Conservation (phyloP, 208 protist species). For the Trypanosoma caninum region DNA sequence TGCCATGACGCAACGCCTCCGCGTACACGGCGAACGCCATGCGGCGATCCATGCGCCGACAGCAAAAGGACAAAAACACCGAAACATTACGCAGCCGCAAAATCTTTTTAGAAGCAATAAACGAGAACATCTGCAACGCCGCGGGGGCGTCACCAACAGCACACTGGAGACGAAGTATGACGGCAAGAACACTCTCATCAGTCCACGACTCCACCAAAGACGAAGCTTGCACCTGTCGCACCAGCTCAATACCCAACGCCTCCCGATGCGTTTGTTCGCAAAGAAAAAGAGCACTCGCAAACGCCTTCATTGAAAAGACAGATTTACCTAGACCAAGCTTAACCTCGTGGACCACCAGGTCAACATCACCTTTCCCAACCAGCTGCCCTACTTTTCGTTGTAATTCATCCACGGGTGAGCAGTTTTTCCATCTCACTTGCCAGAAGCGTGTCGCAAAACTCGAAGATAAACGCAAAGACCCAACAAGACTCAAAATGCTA, state of each 20-base stretch:
- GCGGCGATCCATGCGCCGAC: constrained; percentile 20
- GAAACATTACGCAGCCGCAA: constrained; percentile 55
- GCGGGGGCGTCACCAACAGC: constrained; percentile 32
- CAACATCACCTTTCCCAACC: constrained; percentile 14
- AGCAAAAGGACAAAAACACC: constrained; percentile 52
- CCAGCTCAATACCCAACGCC: constrained; percentile 34
- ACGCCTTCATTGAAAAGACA: constrained; percentile 30
- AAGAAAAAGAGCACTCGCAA: constrained; percentile 51
- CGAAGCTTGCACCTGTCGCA: constrained; percentile 33
- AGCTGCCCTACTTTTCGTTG: constrained; percentile 20
- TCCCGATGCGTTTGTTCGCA: constrained; percentile 35
- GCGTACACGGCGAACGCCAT: constrained; percentile 45
- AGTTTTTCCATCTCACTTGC: constrained; percentile 3
- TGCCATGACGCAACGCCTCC: constrained; percentile 32
- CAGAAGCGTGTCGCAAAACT: background rate
- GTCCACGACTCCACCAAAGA: constrained; percentile 25
- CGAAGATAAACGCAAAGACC: background rate
- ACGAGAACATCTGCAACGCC: constrained; percentile 54
- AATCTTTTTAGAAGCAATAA: constrained; percentile 37
- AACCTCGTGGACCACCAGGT: constrained; percentile 9
- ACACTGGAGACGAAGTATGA: constrained; percentile 64
- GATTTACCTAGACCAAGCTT: background rate
- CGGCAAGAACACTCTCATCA: constrained; percentile 60
- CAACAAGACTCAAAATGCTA: background rate
- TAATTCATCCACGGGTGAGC: constrained; percentile 19